Percentiles rank a stretch among this genome's conserved stretches.
phyloP scores from a whole-genome alignment of 2,329 filamentous ascomycete genomes.

The Ceratocystis eucalypticola region DNA sequence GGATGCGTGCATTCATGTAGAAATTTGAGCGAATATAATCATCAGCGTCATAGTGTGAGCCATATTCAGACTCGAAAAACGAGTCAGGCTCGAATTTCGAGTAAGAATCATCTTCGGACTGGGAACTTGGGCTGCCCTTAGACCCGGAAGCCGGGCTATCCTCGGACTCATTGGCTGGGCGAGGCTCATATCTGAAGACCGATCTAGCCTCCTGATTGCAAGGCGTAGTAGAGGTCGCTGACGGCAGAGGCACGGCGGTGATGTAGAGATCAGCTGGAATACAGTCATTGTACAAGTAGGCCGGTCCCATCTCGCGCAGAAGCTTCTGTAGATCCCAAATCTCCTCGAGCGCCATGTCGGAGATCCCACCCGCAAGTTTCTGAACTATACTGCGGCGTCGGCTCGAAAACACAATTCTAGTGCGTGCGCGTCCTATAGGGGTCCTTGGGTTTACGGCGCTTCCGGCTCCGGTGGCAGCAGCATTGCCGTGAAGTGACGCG shows the following conservation, averaged over 20 bases:
- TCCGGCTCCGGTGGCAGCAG: not conserved
- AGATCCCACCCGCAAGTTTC: too few relatives aligned
- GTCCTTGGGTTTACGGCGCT: not conserved
- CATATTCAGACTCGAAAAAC: too few relatives aligned
- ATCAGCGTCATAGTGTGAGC: too few relatives aligned
- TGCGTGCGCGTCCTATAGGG: not conserved
- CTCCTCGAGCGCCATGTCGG: not conserved
- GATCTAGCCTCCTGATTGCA: not conserved
- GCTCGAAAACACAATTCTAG: too few relatives aligned
- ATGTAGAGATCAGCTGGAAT: slow-evolving; percentile 16
- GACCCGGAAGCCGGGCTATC: too few relatives aligned
- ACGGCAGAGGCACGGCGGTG: slow-evolving; percentile 8
- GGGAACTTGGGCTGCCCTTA: not conserved
- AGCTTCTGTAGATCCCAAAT: slow-evolving; percentile 18
- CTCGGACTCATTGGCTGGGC: not conserved
- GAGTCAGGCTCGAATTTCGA: too few relatives aligned
- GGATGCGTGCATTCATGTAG: slow-evolving; percentile 31
- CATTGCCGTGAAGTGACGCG: not conserved
- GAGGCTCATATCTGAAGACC: too few relatives aligned
- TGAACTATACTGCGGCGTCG: too few relatives aligned
- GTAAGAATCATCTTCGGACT: too few relatives aligned
- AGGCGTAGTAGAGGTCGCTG: not conserved
- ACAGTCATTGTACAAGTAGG: slow-evolving; percentile 13
- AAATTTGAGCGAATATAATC: not conserved
- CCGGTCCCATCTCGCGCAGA: slow-evolving; percentile 16